A percentile compares a stretch with the other conserved stretches of the same genome.
Conservation (phyloP, 2,329 filamentous ascomycete genomes). For the Sphaerulina vaccinii region DNA sequence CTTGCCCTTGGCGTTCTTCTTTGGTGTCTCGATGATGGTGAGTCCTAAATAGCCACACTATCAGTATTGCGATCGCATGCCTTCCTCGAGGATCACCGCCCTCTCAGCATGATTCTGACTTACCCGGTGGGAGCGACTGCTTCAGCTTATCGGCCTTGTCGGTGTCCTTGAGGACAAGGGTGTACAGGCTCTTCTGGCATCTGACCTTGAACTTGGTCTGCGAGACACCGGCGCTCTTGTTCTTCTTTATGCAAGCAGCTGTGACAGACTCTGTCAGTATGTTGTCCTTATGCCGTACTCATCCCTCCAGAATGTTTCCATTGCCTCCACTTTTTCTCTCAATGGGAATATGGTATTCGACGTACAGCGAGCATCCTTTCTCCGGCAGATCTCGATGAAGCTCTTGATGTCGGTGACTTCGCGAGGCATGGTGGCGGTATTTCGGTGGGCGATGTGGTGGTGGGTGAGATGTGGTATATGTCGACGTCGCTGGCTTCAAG, state of each 20-base stretch:
- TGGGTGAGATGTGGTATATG: slow-evolving; percentile 9
- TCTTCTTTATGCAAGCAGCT: slow-evolving; percentile 72
- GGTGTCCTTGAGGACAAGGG: slow-evolving; percentile 94
- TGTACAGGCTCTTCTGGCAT: slow-evolving; percentile 90
- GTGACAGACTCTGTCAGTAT: slow-evolving; percentile 18
- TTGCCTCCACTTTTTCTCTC: neutral
- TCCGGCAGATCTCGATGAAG: slow-evolving; percentile 99
- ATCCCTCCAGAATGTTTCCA: slow-evolving; percentile 1
- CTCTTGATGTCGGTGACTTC: slow-evolving; percentile 99
- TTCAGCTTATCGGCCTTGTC: slow-evolving; percentile 99
- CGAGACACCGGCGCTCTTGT: slow-evolving; percentile 66
- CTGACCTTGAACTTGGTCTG: slow-evolving; percentile 99
- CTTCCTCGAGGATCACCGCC: neutral
- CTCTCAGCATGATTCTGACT: slow-evolving; percentile 13
- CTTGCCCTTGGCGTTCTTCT: slow-evolving; percentile 62
- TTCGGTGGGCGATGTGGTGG: slow-evolving; percentile 18
- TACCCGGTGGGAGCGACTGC: slow-evolving; percentile 97
- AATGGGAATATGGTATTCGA: slow-evolving; percentile 37
- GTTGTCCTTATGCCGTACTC: neutral
- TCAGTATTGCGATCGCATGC: neutral
- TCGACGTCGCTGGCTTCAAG: slow-evolving; percentile 14
- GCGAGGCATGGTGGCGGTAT: slow-evolving; percentile 86
- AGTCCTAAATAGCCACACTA: slow-evolving; percentile 46
- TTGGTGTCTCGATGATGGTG: slow-evolving; percentile 59
- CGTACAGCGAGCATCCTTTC: slow-evolving; percentile 99